A percentile compares a stretch with the other conserved stretches of the same genome.
These are phyloP conservation scores for Lachnellula willkommii DNA, from an alignment of 2,329 filamentous ascomycete genomes.

Conservation along the genomic window DNA sequence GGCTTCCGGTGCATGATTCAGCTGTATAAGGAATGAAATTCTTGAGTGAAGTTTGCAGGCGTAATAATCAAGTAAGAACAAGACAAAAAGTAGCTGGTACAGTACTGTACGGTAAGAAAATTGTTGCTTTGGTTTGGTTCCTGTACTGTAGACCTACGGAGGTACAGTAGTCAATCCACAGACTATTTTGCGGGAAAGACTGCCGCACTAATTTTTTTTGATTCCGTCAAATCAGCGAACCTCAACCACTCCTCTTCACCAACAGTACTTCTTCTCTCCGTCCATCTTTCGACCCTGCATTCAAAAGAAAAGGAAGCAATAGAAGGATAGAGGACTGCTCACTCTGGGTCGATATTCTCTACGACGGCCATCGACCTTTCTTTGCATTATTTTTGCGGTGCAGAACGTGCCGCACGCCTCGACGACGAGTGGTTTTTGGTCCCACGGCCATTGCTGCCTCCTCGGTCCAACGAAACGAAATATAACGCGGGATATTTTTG, in stretches of 20 bases:
- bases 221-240: neutral
- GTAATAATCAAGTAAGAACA: too few relatives aligned
- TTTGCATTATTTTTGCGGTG: conserved; percentile 3
- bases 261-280: neutral
- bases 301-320: neutral
- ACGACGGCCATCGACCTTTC: neutral
- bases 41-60: too few relatives aligned
- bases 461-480: conserved; percentile 4
- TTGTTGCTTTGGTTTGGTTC: neutral
- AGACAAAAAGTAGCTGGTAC: too few relatives aligned
- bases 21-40: neutral
- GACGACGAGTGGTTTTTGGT: conserved; percentile 7
- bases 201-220: neutral
- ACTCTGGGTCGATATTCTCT: conserved; percentile 7
- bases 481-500: conserved; percentile 11
- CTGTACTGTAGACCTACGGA: neutral
- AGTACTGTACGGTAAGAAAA: too few relatives aligned
- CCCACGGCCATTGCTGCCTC: conserved; percentile 14
- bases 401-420: conserved; percentile 19
- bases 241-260: neutral
- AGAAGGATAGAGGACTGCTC: neutral
- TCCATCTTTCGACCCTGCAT: neutral
- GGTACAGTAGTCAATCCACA: neutral
- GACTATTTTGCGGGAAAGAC: neutral
- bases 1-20: neutral